Evolutionary conservation across 2,329 filamentous ascomycete species (phyloP).

Genomic region (Fusarium sp.): DNA sequence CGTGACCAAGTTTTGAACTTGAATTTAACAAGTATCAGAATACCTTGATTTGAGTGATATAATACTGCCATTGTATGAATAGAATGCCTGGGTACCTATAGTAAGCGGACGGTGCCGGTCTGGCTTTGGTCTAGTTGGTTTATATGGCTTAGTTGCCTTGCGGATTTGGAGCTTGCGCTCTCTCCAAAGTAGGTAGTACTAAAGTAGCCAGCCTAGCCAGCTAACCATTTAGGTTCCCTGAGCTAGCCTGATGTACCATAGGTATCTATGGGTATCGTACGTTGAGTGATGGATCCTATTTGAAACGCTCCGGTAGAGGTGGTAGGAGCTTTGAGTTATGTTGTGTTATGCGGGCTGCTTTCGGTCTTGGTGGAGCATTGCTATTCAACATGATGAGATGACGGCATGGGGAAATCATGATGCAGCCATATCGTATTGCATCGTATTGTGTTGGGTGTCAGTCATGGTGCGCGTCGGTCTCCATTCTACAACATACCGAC

Average conservation of each 20-base stretch:
- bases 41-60: constrained; percentile 21
- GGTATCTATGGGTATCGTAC: constrained; percentile 10
- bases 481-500: constrained; percentile 17
- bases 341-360: neutral
- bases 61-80: neutral
- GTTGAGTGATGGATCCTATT: constrained; percentile 23
- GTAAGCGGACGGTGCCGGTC: constrained; percentile 7
- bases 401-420: constrained; percentile 35
- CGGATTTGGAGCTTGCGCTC: constrained; percentile 4
- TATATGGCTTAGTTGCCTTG: neutral
- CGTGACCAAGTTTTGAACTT: constrained; percentile 14
- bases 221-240: neutral
- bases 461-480: neutral
- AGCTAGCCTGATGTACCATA: neutral
- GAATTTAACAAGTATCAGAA: neutral
- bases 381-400: constrained; percentile 16
- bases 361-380: constrained; percentile 13
- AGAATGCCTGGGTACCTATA: neutral
- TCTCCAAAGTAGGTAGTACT: neutral
- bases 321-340: constrained; percentile 9
- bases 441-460: neutral
- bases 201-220: neutral
- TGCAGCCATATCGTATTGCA: constrained; percentile 30
- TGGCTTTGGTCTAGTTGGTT: neutral
- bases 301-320: constrained; percentile 25